Evolutionary conservation across 148 eudicot genomes (phyloP), one percentile per base, ranked within the genome.

Genomic region (Rhododendron simsii): DNA sequence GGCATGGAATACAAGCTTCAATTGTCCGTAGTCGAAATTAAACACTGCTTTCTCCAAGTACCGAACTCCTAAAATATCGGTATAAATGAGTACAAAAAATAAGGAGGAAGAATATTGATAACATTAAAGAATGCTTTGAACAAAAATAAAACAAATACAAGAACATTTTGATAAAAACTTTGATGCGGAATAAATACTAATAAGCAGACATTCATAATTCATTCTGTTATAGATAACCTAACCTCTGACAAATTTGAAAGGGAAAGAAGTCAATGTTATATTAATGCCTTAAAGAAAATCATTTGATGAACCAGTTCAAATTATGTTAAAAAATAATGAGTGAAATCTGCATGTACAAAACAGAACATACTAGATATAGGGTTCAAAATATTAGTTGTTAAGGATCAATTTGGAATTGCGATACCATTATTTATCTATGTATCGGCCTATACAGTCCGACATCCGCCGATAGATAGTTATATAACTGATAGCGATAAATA

Each of bases 31-130:
- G 82, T 96, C 99, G 48, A 96, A 86, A 90, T 93, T 96, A 81
- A 96, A 96, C 80, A 96, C 95, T 80, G 99, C 99, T 90, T 96
- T 96, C 90, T 96, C 99, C 93, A 96, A 92, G 89, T 96, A 96
- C 81, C 99, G 97, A 85, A 96, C 99, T 75, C 99, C 99, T 96
- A 89, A 87, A 88, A 83, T 6, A 48, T 83, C 33, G 69, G 67
- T 35, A 63, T 33, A 78, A 80, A 85, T 69, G 35, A 77, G 47
- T 51, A 83, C 78, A 7, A 15, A 55, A 47, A 7, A 14, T 33
- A 39, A 73, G 50, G n/a, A 57, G 33, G 69, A 41, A 5, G 35
- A 37, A 37, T 5, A 71, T 1, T 71, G 59, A 50, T 35, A 50
- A 11, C 48, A 44, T 48, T 48, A 80, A 48, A 55, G 45, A 81